A percentile compares a stretch with the other conserved stretches of the same genome.
Evolutionary conservation across 164 flowering plant genomes (phyloP).

Genomic region (Protea cynaroides): DNA sequence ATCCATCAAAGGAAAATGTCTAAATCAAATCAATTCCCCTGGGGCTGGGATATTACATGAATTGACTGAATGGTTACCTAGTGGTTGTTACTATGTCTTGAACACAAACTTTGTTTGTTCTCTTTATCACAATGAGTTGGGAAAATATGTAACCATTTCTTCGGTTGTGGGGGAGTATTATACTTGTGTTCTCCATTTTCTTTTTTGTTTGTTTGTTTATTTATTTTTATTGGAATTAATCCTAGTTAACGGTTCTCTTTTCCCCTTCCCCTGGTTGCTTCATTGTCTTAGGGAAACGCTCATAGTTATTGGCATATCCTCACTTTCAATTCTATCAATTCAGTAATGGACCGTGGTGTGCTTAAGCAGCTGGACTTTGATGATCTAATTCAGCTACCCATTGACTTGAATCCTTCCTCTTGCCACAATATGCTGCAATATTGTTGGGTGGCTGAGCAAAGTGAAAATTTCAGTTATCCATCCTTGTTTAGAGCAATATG

Average conservation of each 20-base stretch:
- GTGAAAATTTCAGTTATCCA: slow-evolving; percentile 28
- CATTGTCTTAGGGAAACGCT: slow-evolving; percentile 28
- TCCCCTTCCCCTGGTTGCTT: background rate
- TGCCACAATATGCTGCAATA: slow-evolving; percentile 44
- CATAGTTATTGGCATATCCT: slow-evolving; percentile 45
- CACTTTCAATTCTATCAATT: slow-evolving; percentile 51
- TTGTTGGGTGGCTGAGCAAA: slow-evolving; percentile 58
- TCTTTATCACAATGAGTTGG: too few species aligned
- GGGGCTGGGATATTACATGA: too few species aligned
- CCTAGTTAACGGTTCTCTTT: background rate
- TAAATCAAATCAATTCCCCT: too few species aligned
- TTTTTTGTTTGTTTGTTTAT: too few species aligned
- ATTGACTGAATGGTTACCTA: too few species aligned
- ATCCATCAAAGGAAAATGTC: too few species aligned
- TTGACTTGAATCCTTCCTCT: slow-evolving; percentile 57
- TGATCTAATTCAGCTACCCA: slow-evolving; percentile 65
- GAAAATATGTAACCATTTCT: too few species aligned
- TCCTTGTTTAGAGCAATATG: slow-evolving; percentile 67
- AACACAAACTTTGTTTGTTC: too few species aligned
- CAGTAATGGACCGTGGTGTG: slow-evolving; percentile 62
- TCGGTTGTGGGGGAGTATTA: background rate
- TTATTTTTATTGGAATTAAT: background rate
- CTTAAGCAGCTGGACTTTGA: slow-evolving; percentile 79
- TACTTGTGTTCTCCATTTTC: background rate
- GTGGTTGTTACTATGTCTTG: too few species aligned